Evolutionary conservation across 768 basidiomycete genomes (phyloP).

Genomic region (Tulasnella sp.): DNA sequence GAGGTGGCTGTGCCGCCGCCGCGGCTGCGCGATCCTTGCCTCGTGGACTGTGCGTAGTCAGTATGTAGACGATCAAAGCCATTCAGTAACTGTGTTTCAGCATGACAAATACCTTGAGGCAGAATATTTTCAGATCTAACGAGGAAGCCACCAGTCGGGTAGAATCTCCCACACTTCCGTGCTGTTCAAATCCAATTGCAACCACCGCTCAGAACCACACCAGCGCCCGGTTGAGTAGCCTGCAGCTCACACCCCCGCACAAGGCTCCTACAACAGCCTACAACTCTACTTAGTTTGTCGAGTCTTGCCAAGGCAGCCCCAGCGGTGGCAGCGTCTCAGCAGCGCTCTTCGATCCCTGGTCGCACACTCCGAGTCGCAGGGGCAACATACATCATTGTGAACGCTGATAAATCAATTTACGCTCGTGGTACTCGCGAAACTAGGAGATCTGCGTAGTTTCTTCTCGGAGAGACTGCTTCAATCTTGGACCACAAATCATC

Average conservation of each 20-base stretch:
- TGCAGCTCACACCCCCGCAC: background rate
- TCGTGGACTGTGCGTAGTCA: background rate
- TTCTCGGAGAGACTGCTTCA: background rate
- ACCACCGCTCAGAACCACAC: background rate
- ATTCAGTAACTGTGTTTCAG: background rate
- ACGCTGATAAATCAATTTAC: background rate
- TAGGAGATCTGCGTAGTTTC: background rate
- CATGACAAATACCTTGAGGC: background rate
- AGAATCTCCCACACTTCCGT: background rate
- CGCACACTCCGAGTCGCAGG: background rate
- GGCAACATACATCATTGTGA: background rate
- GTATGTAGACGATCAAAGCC: background rate
- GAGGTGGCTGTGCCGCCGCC: background rate
- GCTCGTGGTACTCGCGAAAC: background rate
- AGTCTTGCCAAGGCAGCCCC: background rate
- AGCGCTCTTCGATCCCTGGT: too few relatives aligned
- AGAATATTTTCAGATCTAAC: background rate
- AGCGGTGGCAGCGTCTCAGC: background rate
- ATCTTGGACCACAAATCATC: background rate
- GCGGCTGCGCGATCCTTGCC: background rate
- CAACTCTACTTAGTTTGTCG: background rate
- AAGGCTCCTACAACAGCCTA: background rate
- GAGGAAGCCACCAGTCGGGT: background rate
- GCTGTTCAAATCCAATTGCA: background rate
- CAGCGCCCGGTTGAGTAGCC: background rate